Conservation (phyloP, 345 rosid genomes). For the Boechera stricta region DNA sequence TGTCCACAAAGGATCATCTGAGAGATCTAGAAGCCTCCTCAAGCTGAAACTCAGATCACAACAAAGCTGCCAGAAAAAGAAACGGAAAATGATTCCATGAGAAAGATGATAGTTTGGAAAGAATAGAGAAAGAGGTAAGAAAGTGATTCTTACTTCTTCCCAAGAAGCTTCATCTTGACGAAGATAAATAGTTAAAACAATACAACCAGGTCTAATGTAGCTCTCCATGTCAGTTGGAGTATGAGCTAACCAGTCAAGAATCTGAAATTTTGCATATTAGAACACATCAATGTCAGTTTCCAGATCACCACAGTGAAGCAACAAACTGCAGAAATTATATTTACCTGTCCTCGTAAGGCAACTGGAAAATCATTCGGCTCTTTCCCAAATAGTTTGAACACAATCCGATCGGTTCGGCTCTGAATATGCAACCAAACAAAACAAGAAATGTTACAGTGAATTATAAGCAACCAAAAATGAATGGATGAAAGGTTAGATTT, state of each 20-base stretch:
- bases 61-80: conserved; percentile 60
- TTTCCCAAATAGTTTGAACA: conserved; percentile 92
- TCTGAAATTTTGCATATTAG: conserved; percentile 56
- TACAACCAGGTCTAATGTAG: conserved; percentile 97
- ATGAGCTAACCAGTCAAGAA: conserved; percentile 87
- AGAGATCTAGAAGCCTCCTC: conserved; percentile 75
- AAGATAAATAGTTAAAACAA: conserved; percentile 83
- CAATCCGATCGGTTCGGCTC: conserved; percentile 90
- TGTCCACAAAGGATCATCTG: conserved; percentile 83
- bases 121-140: not conserved
- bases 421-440: conserved; percentile 42
- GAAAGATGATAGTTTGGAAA: conserved; percentile 18
- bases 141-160: conserved; percentile 70
- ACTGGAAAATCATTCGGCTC: conserved; percentile 88
- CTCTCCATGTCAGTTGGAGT: conserved; percentile 99
- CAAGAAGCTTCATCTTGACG: conserved; percentile 82
- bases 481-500: not conserved
- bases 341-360: conserved; percentile 85
- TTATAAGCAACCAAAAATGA: not conserved
- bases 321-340: not conserved
- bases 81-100: conserved; percentile 29
- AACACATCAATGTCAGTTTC: conserved; percentile 26
- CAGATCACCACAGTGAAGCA: conserved; percentile 13
- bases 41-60: conserved; percentile 72
- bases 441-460: conserved; percentile 17